phyloP scores from a whole-genome alignment of 23 red algal genomes.

The Agarophyton chilense region DNA sequence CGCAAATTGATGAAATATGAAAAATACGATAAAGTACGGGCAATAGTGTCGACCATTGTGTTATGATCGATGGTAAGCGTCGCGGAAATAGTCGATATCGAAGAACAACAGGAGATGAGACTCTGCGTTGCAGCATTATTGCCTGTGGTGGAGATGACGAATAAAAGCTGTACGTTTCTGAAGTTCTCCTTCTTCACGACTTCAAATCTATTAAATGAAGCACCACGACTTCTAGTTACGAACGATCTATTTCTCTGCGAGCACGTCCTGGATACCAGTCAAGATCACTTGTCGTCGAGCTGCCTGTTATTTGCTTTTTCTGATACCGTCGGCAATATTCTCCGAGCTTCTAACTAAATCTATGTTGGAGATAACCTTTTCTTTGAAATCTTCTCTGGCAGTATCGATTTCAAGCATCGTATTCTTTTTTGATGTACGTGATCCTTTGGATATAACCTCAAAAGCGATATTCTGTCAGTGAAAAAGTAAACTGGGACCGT shows the following conservation, averaged over 20 bases:
- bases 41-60: too few species aligned
- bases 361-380: slow-evolving; percentile 20
- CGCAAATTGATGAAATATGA: too few species aligned
- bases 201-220: too few species aligned
- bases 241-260: slow-evolving; percentile 18
- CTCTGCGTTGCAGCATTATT: too few species aligned
- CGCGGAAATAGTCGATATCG: too few species aligned
- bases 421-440: slow-evolving; percentile 16
- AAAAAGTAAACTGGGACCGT: not conserved
- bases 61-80: too few species aligned
- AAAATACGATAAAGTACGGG: too few species aligned
- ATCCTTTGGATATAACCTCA: slow-evolving; percentile 45
- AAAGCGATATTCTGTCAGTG: slow-evolving; percentile 17
- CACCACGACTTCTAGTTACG: too few species aligned
- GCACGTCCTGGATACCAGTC: not conserved
- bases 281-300: not conserved
- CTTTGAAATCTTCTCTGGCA: slow-evolving; percentile 14
- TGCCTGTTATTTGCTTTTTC: not conserved
- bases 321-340: slow-evolving; percentile 29
- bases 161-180: too few species aligned
- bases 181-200: too few species aligned
- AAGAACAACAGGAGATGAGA: too few species aligned
- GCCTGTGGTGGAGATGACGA: too few species aligned
- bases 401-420: slow-evolving; percentile 44
- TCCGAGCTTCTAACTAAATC: not conserved